Evolutionary conservation across 2,329 filamentous ascomycete species (phyloP).

Genomic region (Periglandula ipomoeae): DNA sequence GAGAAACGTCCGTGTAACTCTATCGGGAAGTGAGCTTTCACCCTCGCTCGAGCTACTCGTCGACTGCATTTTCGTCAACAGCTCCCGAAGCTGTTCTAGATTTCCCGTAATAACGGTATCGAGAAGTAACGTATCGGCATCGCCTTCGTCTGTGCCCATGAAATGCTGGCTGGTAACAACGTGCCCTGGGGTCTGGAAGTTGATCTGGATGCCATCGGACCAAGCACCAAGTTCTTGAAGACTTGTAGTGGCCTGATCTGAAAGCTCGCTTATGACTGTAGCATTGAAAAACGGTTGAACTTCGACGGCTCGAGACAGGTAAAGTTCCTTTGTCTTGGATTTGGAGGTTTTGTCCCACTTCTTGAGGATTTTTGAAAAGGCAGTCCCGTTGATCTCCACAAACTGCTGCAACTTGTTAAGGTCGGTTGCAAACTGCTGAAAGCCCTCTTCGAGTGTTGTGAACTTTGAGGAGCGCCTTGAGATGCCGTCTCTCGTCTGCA

Average conservation of each 20-base stretch:
- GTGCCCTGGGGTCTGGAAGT: slow-evolving; percentile 59
- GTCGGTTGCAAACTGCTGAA: slow-evolving; percentile 94
- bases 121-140: slow-evolving; percentile 79
- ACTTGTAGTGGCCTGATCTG: slow-evolving; percentile 94
- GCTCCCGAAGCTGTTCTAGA: slow-evolving; percentile 65
- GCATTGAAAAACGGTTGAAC: slow-evolving; percentile 98
- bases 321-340: slow-evolving; percentile 96
- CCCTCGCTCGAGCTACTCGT: slow-evolving; percentile 46
- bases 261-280: slow-evolving; percentile 91
- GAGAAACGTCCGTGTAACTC: slow-evolving; percentile 82
- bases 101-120: slow-evolving; percentile 83
- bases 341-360: slow-evolving; percentile 99
- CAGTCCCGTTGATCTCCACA: slow-evolving; percentile 94
- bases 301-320: slow-evolving; percentile 90
- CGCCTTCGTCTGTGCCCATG: slow-evolving; percentile 72
- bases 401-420: slow-evolving; percentile 98
- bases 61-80: slow-evolving; percentile 62
- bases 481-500: slow-evolving; percentile 71
- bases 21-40: slow-evolving; percentile 53
- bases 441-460: slow-evolving; percentile 89
- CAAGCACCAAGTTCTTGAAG: slow-evolving; percentile 90
- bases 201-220: slow-evolving; percentile 92
- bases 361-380: slow-evolving; percentile 97
- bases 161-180: slow-evolving; percentile 58
- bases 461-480: slow-evolving; percentile 90